These are phyloP conservation scores for Herpotrichia juniperi DNA, from an alignment of 2,329 filamentous ascomycete genomes.

Conservation along the genomic window DNA sequence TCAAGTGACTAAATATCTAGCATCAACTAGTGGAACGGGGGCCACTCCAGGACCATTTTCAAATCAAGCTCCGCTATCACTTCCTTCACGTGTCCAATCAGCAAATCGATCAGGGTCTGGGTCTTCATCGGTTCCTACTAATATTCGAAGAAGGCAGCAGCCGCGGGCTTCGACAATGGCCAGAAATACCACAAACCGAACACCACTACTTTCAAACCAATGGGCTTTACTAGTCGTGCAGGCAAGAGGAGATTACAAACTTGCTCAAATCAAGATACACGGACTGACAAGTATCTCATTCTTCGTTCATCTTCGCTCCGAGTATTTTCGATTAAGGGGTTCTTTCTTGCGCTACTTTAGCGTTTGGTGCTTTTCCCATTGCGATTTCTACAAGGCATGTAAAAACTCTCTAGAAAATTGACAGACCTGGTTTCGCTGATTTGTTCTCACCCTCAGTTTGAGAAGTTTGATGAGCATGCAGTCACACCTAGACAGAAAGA, in stretches of 20 bases:
- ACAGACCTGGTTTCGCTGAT: neutral
- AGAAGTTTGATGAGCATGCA: conserved; percentile 8
- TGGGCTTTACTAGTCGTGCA: conserved; percentile 2
- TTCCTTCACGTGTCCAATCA: neutral
- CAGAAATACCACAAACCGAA: neutral
- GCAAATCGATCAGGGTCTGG: neutral
- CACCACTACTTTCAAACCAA: neutral
- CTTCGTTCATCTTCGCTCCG: neutral
- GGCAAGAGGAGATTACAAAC: neutral
- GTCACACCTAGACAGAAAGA: conserved; percentile 1
- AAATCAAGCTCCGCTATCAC: no score
- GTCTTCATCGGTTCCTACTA: neutral
- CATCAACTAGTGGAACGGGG: no score
- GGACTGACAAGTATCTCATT: neutral
- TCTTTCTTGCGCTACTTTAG: neutral
- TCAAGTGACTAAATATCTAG: neutral
- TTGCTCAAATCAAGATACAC: conserved; percentile 1
- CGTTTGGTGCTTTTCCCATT: conserved; percentile 10
- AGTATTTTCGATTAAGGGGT: conserved; percentile 4
- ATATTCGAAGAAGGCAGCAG: neutral
- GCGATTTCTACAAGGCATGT: conserved; percentile 10
- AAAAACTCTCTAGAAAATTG: neutral
- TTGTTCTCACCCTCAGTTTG: conserved; percentile 1
- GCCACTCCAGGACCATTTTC: no score
- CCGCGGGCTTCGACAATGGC: neutral